Conservation (phyloP, 495 filamentous ascomycete genomes). For the Aspergillus coremiiformis region DNA sequence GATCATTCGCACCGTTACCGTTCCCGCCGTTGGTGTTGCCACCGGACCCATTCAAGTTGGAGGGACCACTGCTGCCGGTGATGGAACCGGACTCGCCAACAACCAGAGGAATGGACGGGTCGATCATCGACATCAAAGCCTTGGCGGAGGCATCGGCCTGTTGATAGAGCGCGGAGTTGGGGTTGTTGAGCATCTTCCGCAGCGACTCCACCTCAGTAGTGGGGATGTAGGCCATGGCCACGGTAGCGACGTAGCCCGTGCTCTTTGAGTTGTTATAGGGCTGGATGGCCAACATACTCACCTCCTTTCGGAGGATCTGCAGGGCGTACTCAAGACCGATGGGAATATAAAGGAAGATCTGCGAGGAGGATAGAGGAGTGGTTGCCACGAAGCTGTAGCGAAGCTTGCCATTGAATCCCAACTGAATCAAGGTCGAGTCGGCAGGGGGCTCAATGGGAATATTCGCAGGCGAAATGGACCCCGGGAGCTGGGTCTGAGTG, state of each 20-base stretch:
- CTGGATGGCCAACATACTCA: constrained; percentile 63
- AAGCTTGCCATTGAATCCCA: constrained; percentile 72
- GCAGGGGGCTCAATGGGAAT: constrained; percentile 45
- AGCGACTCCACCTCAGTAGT: constrained; percentile 54
- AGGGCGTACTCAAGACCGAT: constrained; percentile 64
- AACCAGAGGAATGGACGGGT: constrained; percentile 74
- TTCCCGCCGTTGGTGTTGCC: constrained; percentile 14
- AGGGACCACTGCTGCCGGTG: constrained; percentile 19
- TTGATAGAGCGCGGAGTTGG: constrained; percentile 64
- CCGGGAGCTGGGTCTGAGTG: constrained; percentile 56
- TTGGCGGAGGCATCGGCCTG: constrained; percentile 49
- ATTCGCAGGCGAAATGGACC: constrained; percentile 62
- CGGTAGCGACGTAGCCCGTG: constrained; percentile 74
- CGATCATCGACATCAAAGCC: constrained; percentile 71
- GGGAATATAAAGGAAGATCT: constrained; percentile 81
- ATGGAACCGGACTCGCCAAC: constrained; percentile 44
- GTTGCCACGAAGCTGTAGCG: constrained; percentile 78
- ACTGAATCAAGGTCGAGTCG: constrained; percentile 65
- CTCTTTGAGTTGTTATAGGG: constrained; percentile 66
- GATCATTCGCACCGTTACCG: constrained; percentile 24
- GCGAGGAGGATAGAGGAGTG: constrained; percentile 61
- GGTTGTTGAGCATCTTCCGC: constrained; percentile 55
- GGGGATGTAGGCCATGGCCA: constrained; percentile 71
- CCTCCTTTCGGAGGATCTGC: constrained; percentile 39
- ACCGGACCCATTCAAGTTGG: constrained; percentile 11